A percentile compares a stretch with the other conserved stretches of the same genome.
Conservation (phyloP, 306 rosid genomes). For the Abrus precatorius region DNA sequence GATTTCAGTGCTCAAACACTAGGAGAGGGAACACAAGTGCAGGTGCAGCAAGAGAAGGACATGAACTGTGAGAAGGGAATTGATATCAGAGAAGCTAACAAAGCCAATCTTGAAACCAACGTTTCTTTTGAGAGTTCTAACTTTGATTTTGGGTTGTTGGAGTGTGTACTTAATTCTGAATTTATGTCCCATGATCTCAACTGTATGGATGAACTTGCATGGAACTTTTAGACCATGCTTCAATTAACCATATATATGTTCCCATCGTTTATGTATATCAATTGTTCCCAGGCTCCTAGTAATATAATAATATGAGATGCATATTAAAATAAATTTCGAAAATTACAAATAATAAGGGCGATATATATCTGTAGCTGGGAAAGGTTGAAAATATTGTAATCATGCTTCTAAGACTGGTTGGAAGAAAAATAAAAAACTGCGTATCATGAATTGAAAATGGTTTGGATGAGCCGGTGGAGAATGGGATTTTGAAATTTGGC, state of each 20-base stretch:
- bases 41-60: constrained; percentile 46
- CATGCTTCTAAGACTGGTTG: neutral
- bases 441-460: constrained; percentile 8
- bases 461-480: neutral
- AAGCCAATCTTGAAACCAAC: constrained; percentile 35
- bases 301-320: neutral
- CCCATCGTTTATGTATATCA: constrained; percentile 12
- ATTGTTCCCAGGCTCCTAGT: neutral
- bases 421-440: neutral
- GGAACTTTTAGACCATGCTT: constrained; percentile 63
- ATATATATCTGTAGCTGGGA: neutral
- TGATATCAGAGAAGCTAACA: constrained; percentile 36
- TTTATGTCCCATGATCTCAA: constrained; percentile 58
- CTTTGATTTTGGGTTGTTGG: constrained; percentile 73
- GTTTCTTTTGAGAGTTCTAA: constrained; percentile 51
- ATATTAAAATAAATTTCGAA: neutral
- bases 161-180: constrained; percentile 64
- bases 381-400: neutral
- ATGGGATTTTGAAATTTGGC: neutral
- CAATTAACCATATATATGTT: neutral
- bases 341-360: too few species aligned
- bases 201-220: constrained; percentile 67
- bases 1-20: constrained; percentile 34
- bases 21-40: constrained; percentile 44
- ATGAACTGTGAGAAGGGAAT: constrained; percentile 46